These are phyloP conservation scores for Atkinsonella texensis DNA, from an alignment of 2,329 filamentous ascomycete genomes.

Conservation along the genomic window DNA sequence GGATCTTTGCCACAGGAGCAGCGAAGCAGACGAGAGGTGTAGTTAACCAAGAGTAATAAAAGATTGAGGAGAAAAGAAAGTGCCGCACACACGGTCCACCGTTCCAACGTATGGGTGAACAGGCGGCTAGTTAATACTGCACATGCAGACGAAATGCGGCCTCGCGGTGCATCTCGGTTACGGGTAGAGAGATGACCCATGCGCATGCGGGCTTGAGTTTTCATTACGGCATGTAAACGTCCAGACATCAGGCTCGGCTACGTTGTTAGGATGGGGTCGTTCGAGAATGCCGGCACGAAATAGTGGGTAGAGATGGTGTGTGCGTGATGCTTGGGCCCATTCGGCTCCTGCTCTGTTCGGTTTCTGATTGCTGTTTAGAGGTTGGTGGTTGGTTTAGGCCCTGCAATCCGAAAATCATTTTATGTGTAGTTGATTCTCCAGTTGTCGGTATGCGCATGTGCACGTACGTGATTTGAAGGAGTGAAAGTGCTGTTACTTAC, in stretches of 20 bases:
- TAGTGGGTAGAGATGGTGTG: neutral
- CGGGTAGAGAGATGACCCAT: neutral
- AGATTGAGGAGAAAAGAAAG: no score
- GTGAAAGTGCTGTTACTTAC: no score
- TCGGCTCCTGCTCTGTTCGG: neutral
- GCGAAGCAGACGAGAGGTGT: no score
- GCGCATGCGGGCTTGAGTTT: constrained; percentile 5
- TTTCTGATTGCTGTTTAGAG: neutral
- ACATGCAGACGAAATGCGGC: neutral
- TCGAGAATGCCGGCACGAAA: neutral
- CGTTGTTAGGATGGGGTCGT: neutral
- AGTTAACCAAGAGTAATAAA: no score
- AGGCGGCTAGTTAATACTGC: neutral
- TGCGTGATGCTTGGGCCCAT: neutral
- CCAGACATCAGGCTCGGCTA: neutral
- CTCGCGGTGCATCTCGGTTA: neutral
- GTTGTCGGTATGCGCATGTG: no score
- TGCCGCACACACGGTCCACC: neutral
- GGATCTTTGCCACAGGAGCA: no score
- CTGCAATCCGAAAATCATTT: no score
- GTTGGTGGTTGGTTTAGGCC: no score
- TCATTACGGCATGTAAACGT: constrained; percentile 9
- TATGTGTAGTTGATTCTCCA: no score
- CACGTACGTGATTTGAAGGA: no score
- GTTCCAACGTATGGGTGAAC: neutral